Evolutionary conservation across 2,329 filamentous ascomycete species (phyloP).

Genomic region (Hypoxylon sp.): DNA sequence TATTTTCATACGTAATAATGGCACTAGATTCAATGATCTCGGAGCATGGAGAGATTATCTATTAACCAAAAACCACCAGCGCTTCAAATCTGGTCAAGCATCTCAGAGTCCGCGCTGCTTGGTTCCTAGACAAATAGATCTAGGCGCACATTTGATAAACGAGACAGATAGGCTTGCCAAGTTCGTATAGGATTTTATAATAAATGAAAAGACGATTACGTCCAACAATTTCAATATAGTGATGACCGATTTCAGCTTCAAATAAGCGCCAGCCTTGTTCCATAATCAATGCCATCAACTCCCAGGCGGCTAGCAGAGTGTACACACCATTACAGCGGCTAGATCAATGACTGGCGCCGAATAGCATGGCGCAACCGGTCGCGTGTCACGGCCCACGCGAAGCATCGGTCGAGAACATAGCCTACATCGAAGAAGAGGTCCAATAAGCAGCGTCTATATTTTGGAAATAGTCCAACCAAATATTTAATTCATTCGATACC

Average conservation of each 20-base stretch:
- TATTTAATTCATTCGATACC: slow-evolving; percentile 3
- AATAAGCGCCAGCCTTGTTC: background rate
- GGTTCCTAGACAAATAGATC: no score
- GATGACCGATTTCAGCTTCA: background rate
- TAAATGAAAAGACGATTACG: no score
- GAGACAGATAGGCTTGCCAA: slow-evolving; percentile 1
- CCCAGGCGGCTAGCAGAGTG: slow-evolving; percentile 9
- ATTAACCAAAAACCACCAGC: slow-evolving; percentile 14
- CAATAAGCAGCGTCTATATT: slow-evolving; percentile 10
- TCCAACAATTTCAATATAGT: no score
- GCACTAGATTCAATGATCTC: slow-evolving; percentile 23
- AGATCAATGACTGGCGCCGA: slow-evolving; percentile 16
- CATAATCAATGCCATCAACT: background rate
- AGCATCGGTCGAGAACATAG: slow-evolving; percentile 15
- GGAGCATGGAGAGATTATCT: slow-evolving; percentile 18
- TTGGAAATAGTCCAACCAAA: slow-evolving; percentile 3
- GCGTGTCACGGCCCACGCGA: slow-evolving; percentile 26
- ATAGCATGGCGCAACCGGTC: slow-evolving; percentile 20
- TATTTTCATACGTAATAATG: slow-evolving; percentile 30
- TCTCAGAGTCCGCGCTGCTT: background rate
- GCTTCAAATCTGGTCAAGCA: background rate
- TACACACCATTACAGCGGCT: slow-evolving; percentile 11
- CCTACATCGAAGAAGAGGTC: background rate
- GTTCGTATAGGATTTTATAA: no score
- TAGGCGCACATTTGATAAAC: no score